These are phyloP conservation scores for Calamus simplicifolius DNA, from an alignment of 176 grass and related monocot genomes.

Conservation along the genomic window DNA sequence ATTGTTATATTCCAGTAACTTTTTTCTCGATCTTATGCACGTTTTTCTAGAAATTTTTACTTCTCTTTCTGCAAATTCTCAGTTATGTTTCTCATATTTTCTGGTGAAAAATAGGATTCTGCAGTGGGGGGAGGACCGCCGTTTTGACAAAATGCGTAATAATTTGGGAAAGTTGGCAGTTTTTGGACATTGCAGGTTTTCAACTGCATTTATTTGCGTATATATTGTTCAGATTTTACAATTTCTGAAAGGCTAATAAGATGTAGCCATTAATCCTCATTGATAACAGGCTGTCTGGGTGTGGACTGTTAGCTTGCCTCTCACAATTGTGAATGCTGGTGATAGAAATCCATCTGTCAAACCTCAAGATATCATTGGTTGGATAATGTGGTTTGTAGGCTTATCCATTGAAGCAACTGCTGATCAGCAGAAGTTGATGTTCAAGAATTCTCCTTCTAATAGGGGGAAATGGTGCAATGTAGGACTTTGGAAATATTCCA, in stretches of 20 bases:
- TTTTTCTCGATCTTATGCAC: too few species aligned
- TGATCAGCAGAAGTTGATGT: slow-evolving; percentile 85
- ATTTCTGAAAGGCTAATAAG: too few species aligned
- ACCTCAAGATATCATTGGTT: slow-evolving; percentile 83
- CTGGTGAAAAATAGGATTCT: slow-evolving; percentile 48
- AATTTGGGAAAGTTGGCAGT: slow-evolving; percentile 67
- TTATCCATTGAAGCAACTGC: slow-evolving; percentile 49
- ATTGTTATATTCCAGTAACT: too few species aligned
- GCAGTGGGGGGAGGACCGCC: slow-evolving; percentile 77
- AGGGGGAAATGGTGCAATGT: slow-evolving; percentile 73
- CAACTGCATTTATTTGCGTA: background rate
- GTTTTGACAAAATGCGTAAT: slow-evolving; percentile 82
- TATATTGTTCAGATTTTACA: too few species aligned
- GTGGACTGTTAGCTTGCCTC: slow-evolving; percentile 83
- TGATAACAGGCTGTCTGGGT: slow-evolving; percentile 72
- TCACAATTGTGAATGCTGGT: slow-evolving; percentile 87
- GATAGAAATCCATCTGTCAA: slow-evolving; percentile 48
- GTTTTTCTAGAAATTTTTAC: too few species aligned
- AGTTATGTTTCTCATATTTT: background rate
- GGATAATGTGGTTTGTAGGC: slow-evolving; percentile 83
- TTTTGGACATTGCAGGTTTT: slow-evolving; percentile 82
- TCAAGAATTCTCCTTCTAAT: slow-evolving; percentile 74
- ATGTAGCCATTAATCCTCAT: background rate
- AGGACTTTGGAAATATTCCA: slow-evolving; percentile 84
- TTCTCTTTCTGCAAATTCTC: too few species aligned